These are phyloP conservation scores for Phytopythium ostracodes DNA, from an alignment of 352 stramenopile genomes.

Conservation along the genomic window DNA sequence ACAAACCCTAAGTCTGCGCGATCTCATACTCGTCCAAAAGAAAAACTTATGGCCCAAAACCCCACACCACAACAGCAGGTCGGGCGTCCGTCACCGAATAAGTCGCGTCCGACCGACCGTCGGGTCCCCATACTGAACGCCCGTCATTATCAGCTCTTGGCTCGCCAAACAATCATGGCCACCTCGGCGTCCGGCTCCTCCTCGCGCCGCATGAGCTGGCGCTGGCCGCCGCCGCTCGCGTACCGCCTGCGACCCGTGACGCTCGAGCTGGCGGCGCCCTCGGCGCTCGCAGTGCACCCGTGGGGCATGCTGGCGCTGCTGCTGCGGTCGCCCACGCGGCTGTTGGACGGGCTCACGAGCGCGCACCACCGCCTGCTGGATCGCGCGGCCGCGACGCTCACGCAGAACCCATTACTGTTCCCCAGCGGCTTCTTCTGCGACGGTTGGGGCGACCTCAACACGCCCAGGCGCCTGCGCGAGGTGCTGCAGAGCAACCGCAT, in stretches of 20 bases:
- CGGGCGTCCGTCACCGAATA: neutral
- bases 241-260: conserved; percentile 13
- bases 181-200: neutral
- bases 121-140: too few species aligned
- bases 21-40: neutral
- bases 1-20: neutral
- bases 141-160: neutral
- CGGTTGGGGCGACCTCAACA: conserved; percentile 73
- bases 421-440: conserved; percentile 78
- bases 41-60: neutral
- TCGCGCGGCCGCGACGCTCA: conserved; percentile 56
- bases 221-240: conserved; percentile 16
- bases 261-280: conserved; percentile 13
- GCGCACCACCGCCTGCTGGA: conserved; percentile 71
- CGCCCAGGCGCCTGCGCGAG: conserved; percentile 42
- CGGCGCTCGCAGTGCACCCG: conserved; percentile 24
- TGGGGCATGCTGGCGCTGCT: conserved; percentile 54
- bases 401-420: conserved; percentile 73
- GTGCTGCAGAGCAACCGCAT: conserved; percentile 63
- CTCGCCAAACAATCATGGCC: neutral
- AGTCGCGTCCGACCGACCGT: neutral
- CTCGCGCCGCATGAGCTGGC: conserved; percentile 7
- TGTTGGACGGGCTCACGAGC: conserved; percentile 56
- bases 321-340: conserved; percentile 50
- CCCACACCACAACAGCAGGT: neutral